Base-by-base conservation (phyloP, 805 yeast genomes). In the Yamadazyma ubonensis region DNA sequence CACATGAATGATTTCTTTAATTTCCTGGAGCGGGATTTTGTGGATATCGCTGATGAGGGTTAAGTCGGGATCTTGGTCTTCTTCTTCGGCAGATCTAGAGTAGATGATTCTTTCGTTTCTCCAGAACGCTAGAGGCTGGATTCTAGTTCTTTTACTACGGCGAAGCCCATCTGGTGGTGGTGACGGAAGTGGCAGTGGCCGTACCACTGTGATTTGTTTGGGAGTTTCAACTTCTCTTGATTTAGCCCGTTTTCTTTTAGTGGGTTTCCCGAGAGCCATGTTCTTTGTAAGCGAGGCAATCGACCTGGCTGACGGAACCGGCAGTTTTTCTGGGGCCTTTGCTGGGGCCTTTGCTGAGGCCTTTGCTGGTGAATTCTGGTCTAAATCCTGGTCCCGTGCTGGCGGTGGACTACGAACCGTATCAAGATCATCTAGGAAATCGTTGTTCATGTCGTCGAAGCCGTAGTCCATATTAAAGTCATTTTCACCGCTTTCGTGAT, bases 121-220 rank as follows among this genome's bases (percentile, higher is more conserved):
- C 96, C 96, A 88, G 56, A 73, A 85, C 2, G 87, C 90, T 46
- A 88, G 63, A 0, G 95, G 91, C 3, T 81, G 76, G 5, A 84
- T 72, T 45, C 76, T 75, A 0, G 78, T 75, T 51, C 96, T 70
- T 22, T 73, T 68, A 0, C 95, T 84, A 47, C 86, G 65, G 46
- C 95, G 68, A 2, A 76, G 52, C 0, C 79, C 76, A 41, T 65
- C 71, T 5, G 70, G 70, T 5, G 71, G 72, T 1, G 74, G 73
- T 3, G 71, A 65, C 2, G 73, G 74, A 21, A 66, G 57, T 5
- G 70, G 70, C 29, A 64, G 55, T n/a, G 69, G 67, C 23, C 51
- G 49, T 5, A 48, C 43, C 12, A 39, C 32, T 7, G 23, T 17
- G 7, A 29, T 19, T 10, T 5, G 38, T 10, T 11, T 21, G 14